A percentile compares a stretch with the other conserved stretches of the same genome.
phyloP scores from a whole-genome alignment of 176 grass and related monocot species.

The Pharus latifolius region DNA sequence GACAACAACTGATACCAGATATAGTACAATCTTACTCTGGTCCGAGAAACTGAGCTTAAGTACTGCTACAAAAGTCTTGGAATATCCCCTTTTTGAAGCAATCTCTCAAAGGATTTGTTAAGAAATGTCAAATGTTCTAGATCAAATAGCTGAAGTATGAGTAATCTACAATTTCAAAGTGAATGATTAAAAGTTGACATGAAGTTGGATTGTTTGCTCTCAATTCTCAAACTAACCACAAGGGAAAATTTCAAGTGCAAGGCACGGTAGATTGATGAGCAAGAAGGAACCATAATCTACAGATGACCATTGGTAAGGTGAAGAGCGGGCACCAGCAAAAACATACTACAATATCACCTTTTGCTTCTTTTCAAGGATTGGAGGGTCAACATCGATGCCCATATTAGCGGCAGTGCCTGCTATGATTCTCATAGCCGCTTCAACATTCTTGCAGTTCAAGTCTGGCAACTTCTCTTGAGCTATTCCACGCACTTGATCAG shows the following conservation, averaged over 20 bases:
- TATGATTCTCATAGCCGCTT: slow-evolving; percentile 87
- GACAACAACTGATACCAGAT: too few relatives aligned
- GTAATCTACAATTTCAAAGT: not conserved
- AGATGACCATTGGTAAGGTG: not conserved
- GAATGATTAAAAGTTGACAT: not conserved
- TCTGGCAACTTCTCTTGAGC: slow-evolving; percentile 82
- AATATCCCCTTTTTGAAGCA: not conserved
- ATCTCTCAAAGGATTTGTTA: not conserved
- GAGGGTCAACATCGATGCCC: slow-evolving; percentile 77
- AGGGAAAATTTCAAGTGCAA: not conserved
- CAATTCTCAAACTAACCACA: not conserved
- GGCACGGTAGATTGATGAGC: not conserved
- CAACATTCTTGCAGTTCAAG: slow-evolving; percentile 83
- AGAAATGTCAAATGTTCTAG: not conserved
- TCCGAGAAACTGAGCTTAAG: not conserved
- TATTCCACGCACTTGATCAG: slow-evolving; percentile 65
- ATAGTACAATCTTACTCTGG: not conserved
- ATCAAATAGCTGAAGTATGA: not conserved
- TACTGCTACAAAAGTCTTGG: not conserved
- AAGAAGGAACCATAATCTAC: slow-evolving; percentile 39
- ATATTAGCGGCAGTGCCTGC: slow-evolving; percentile 92
- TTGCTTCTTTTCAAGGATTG: slow-evolving; percentile 64
- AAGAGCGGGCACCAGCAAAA: not conserved
- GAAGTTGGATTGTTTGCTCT: not conserved
- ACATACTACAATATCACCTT: slow-evolving; percentile 49